Evolutionary conservation across 2,329 filamentous ascomycete species (phyloP), one percentile per base, ranked within the genome.

Genomic region (Monosporascus cannonballus): DNA sequence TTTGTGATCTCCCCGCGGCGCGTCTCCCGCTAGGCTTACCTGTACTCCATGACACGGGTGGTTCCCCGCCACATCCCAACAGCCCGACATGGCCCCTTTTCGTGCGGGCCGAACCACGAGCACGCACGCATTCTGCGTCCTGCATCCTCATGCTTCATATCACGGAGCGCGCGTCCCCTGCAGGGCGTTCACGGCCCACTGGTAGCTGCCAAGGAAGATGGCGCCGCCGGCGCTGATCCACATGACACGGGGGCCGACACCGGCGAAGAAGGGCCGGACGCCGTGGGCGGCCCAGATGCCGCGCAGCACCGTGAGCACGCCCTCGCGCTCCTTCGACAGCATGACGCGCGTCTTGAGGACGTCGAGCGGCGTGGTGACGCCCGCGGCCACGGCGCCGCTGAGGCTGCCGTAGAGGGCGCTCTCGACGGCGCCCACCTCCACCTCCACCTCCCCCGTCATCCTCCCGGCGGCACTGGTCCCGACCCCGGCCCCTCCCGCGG

Each of bases 311-410:
- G 70, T 68, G 36, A 73, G 68, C 57, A 84, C 78, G 14, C 76
- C 80, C 67, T 81, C 81, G 61, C 76, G 82, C 75, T 86, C 82
- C 64, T 83, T 80, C 15, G 89, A 87, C 61, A 99, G 76, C 94
- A 99, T 99, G 71, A 97, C 86, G 58, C 94, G 78, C 59, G 94
- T 99, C 83, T 99, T 99, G 60, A 99, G 77, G 56, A 99, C 94
- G 72, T 99, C 94, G 57, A 99, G 73, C 39, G 94, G 94, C 50
- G 94, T 99, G 24, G 94, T 99, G 54, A 93, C 68, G 0, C 83
- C 93, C 0, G 94, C 94, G 1, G 94, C 91, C 39, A 96, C 78
- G 1, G 86, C 91, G 1, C 94, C 94, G 0, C 90, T 85, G 37
- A 91, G 66, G 62, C 87, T 92, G 0, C 94, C 94, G 69, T 94